Evolutionary conservation across 2,329 filamentous ascomycete genomes (phyloP).

Genomic region (Xylaria sp.): DNA sequence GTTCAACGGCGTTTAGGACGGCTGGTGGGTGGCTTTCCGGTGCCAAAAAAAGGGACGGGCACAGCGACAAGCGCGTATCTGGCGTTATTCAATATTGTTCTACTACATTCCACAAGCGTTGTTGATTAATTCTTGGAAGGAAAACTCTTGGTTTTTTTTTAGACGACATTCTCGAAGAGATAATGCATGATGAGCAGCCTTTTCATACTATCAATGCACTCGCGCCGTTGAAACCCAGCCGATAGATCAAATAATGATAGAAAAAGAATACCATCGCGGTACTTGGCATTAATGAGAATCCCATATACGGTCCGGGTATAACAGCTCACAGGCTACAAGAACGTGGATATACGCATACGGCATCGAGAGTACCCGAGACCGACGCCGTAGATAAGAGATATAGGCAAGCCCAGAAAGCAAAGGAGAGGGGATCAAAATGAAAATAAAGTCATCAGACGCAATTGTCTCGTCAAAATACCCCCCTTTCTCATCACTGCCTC

Average conservation of each 20-base stretch:
- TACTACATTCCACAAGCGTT: background rate
- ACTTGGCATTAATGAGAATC: slow-evolving; percentile 9
- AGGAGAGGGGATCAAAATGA: background rate
- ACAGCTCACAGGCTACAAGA: slow-evolving; percentile 12
- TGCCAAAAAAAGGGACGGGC: slow-evolving; percentile 12
- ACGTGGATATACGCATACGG: slow-evolving; percentile 15
- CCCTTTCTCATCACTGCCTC: background rate
- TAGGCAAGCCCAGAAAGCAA: background rate
- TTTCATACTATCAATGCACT: background rate
- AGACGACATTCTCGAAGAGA: background rate
- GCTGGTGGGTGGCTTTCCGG: slow-evolving; percentile 19
- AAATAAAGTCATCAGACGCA: slow-evolving; percentile 25
- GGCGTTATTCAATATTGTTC: background rate
- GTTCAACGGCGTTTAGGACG: slow-evolving; percentile 30
- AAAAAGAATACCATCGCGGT: background rate
- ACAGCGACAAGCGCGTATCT: slow-evolving; percentile 5
- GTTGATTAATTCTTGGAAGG: no score
- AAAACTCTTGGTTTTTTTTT: no score
- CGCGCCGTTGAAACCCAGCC: background rate
- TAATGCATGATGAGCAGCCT: background rate
- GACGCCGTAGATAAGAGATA: background rate
- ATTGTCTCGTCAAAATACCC: slow-evolving; percentile 32
- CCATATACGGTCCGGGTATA: slow-evolving; percentile 31
- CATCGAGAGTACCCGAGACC: background rate
- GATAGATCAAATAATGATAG: background rate